A percentile compares a stretch with the other conserved stretches of the same genome.
These are phyloP conservation scores for Talaromyces borbonicus DNA, from an alignment of 495 filamentous ascomycete genomes.

Conservation along the genomic window DNA sequence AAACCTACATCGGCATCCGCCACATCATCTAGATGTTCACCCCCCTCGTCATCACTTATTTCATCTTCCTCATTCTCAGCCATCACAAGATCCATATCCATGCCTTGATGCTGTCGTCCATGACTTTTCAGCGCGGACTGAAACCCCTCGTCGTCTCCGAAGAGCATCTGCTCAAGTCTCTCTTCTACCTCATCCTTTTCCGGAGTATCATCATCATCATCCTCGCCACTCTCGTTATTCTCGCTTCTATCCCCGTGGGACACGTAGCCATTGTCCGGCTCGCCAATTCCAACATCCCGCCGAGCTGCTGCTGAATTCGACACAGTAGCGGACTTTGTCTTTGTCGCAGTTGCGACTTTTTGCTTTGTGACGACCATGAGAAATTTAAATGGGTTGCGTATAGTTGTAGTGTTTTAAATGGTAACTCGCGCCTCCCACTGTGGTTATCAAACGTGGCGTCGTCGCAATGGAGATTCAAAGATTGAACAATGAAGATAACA, in stretches of 20 bases:
- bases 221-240: constrained; percentile 14
- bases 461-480: too few species aligned
- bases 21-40: constrained; percentile 30
- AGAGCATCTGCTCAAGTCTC: constrained; percentile 75
- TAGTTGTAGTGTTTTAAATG: too few species aligned
- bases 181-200: constrained; percentile 74
- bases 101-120: constrained; percentile 20
- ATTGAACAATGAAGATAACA: too few species aligned
- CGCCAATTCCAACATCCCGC: constrained; percentile 18
- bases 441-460: too few species aligned
- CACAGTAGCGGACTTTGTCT: not conserved
- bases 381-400: too few species aligned
- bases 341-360: constrained; percentile 14
- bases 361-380: constrained; percentile 19
- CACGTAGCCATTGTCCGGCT: constrained; percentile 14
- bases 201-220: constrained; percentile 32
- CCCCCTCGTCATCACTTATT: constrained; percentile 19
- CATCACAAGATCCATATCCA: constrained; percentile 23
- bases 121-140: constrained; percentile 52
- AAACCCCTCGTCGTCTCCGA: constrained; percentile 78
- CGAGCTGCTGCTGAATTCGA: not conserved
- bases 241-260: too few species aligned
- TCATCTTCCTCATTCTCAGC: constrained; percentile 27
- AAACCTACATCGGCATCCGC: constrained; percentile 55
- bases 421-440: too few species aligned